Evolutionary conservation across 768 basidiomycete genomes (phyloP).

Genomic region (Lactifluus piperatus): DNA sequence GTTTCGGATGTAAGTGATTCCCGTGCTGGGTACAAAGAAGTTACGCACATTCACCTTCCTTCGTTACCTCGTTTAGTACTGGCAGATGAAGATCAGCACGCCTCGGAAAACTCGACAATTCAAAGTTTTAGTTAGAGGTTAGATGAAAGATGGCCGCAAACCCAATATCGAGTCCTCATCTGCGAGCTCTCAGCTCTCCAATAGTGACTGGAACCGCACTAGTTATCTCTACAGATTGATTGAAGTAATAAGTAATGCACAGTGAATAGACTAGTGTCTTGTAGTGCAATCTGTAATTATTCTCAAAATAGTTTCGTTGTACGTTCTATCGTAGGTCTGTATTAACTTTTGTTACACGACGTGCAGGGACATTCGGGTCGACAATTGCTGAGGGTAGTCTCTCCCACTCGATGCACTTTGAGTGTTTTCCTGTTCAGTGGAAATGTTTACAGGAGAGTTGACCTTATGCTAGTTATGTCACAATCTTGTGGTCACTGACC

Average conservation of each 20-base stretch:
- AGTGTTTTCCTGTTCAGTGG: no score
- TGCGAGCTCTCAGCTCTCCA: no score
- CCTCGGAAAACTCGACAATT: neutral
- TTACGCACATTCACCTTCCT: neutral
- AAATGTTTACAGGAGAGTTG: no score
- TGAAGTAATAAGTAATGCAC: neutral
- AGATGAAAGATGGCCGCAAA: neutral
- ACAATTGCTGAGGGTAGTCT: neutral
- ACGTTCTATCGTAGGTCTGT: no score
- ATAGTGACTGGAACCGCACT: neutral
- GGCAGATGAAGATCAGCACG: no score
- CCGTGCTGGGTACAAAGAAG: conserved; percentile 8
- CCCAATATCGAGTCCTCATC: conserved; percentile 1
- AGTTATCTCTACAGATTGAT: neutral
- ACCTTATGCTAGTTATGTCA: no score
- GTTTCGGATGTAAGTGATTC: conserved; percentile 8
- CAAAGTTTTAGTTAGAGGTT: neutral
- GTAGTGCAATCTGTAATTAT: neutral
- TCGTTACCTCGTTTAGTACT: neutral
- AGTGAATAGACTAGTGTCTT: neutral
- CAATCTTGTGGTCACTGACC: no score
- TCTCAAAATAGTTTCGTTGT: neutral
- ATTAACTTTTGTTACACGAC: neutral
- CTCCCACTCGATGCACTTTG: neutral
- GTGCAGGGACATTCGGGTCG: neutral